phyloP scores from a whole-genome alignment of 768 basidiomycete species.

The Russula compacta region DNA sequence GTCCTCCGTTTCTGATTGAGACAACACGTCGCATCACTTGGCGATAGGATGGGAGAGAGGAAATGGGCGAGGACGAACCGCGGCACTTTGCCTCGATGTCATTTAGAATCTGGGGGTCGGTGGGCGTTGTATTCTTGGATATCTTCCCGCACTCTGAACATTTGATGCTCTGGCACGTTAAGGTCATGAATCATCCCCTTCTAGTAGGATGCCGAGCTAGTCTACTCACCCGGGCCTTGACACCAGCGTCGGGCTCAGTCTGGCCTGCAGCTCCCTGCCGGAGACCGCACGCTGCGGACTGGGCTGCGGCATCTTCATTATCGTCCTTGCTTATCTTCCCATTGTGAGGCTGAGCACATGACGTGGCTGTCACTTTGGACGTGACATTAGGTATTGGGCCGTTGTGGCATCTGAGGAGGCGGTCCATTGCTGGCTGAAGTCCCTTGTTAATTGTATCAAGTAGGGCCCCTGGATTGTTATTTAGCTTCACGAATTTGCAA shows the following conservation, averaged over 20 bases:
- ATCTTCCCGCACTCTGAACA: constrained; percentile 79
- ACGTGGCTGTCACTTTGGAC: constrained; percentile 25
- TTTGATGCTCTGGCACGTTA: constrained; percentile 56
- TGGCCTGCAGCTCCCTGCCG: constrained; percentile 31
- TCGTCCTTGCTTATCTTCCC: constrained; percentile 51
- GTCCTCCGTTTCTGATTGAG: constrained; percentile 68
- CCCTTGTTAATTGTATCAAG: constrained; percentile 77
- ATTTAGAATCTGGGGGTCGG: constrained; percentile 78
- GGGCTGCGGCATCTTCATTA: constrained; percentile 63
- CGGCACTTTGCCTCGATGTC: constrained; percentile 74
- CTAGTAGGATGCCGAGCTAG: not conserved
- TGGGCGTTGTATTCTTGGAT: constrained; percentile 79
- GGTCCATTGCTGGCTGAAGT: constrained; percentile 86
- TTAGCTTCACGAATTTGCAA: not conserved
- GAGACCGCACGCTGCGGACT: constrained; percentile 40
- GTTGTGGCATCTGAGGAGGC: constrained; percentile 71
- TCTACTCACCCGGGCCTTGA: constrained; percentile 54
- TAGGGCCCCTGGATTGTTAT: constrained; percentile 60
- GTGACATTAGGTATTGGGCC: constrained; percentile 56
- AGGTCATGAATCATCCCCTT: not conserved
- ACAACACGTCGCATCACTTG: not conserved
- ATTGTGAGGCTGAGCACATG: constrained; percentile 18
- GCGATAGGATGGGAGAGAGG: not conserved
- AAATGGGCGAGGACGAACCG: constrained; percentile 38
- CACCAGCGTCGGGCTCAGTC: constrained; percentile 27